phyloP scores from a whole-genome alignment of 768 basidiomycete species.

The Harrya chromipes region DNA sequence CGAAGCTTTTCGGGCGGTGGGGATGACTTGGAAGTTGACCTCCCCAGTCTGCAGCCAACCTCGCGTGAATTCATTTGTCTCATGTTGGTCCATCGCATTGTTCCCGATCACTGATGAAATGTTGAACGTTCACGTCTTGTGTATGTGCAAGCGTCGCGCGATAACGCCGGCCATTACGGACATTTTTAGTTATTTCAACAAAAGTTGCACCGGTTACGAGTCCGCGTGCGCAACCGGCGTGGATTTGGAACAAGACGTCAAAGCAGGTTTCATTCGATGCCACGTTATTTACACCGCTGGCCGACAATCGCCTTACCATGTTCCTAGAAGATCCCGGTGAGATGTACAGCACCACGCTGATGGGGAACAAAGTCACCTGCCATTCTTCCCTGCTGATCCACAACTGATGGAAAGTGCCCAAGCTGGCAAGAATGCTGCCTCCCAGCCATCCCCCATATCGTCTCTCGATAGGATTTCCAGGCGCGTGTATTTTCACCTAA shows the following conservation, averaged over 20 bases:
- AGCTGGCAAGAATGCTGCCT: conserved; percentile 88
- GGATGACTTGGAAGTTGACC: conserved; percentile 37
- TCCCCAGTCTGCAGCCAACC: conserved; percentile 23
- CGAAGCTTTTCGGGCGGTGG: conserved; percentile 5
- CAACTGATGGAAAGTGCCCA: conserved; percentile 97
- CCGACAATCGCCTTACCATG: conserved; percentile 81
- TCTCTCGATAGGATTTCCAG: conserved; percentile 87
- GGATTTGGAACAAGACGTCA: not conserved
- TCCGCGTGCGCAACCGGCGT: no score
- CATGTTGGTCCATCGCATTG: conserved; percentile 13
- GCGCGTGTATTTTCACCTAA: conserved; percentile 88
- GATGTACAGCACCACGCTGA: not conserved
- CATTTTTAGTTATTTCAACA: no score
- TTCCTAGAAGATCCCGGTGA: conserved; percentile 45
- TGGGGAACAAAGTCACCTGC: conserved; percentile 53
- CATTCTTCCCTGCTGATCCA: conserved; percentile 96
- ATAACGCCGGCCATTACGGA: not conserved
- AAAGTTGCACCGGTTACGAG: no score
- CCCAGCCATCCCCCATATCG: conserved; percentile 95
- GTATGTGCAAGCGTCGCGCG: not conserved
- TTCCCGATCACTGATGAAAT: not conserved
- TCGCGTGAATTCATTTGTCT: conserved; percentile 10
- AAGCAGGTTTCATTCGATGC: conserved; percentile 1
- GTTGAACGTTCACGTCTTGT: not conserved
- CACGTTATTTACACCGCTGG: conserved; percentile 74